Percentiles rank a stretch among this genome's conserved stretches.
Evolutionary conservation across 2,329 filamentous ascomycete genomes (phyloP).

Genomic region (Epichloe festucae): DNA sequence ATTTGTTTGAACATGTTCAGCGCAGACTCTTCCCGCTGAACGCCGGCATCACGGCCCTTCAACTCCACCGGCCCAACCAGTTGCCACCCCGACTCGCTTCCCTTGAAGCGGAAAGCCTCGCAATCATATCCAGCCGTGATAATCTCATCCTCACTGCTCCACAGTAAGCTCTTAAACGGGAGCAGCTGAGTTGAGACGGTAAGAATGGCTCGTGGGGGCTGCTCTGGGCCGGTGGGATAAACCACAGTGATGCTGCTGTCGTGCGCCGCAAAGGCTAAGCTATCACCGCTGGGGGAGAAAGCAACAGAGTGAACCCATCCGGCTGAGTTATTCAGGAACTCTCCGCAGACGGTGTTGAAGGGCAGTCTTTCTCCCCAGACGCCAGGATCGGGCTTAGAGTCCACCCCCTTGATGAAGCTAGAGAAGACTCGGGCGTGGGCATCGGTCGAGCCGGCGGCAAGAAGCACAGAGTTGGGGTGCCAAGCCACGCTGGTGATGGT

Average conservation of each 20-base stretch:
- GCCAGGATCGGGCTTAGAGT: conserved; percentile 70
- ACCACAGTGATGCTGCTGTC: conserved; percentile 96
- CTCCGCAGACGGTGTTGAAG: conserved; percentile 97
- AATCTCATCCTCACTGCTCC: conserved; percentile 85
- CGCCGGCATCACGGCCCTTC: conserved; percentile 50
- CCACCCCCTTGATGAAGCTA: conserved; percentile 90
- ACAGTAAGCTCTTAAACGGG: conserved; percentile 85
- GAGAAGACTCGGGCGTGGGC: conserved; percentile 92
- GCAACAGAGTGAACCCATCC: conserved; percentile 92
- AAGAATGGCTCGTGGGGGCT: conserved; percentile 80
- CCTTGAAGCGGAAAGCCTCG: conserved; percentile 81
- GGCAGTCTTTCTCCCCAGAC: conserved; percentile 92
- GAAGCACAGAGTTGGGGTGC: conserved; percentile 94
- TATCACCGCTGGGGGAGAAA: conserved; percentile 80
- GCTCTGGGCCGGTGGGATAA: conserved; percentile 82
- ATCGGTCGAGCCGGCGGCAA: conserved; percentile 93
- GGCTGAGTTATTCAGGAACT: conserved; percentile 89
- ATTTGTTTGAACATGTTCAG: conserved; percentile 98
- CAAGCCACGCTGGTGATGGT: conserved; percentile 91
- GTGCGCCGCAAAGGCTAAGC: conserved; percentile 87
- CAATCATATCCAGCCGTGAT: conserved; percentile 87
- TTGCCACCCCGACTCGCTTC: conserved; percentile 69
- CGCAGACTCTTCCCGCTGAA: conserved; percentile 73
- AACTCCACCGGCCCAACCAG: conserved; percentile 68
- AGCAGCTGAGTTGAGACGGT: conserved; percentile 81